These are phyloP conservation scores for Penicillium verhagenii DNA, from an alignment of 495 filamentous ascomycete species.

Conservation along the genomic window DNA sequence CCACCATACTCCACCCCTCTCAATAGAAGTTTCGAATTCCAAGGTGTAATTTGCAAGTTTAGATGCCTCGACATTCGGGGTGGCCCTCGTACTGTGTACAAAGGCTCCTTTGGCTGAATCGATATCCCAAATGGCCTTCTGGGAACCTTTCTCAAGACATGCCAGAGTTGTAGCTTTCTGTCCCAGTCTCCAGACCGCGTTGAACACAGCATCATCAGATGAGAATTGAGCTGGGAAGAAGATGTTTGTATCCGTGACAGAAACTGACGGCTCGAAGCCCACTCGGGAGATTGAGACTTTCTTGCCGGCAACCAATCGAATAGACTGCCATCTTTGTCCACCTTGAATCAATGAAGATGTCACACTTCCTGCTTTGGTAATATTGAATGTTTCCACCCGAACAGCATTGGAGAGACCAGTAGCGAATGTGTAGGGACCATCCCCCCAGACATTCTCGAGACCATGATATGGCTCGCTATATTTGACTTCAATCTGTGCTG, in stretches of 20 bases:
- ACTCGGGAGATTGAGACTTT: conserved; percentile 9
- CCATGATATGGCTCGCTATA: conserved; percentile 16
- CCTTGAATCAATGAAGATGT: conserved; percentile 23
- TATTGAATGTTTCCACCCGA: conserved; percentile 26
- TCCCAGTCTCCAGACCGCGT: conserved; percentile 6
- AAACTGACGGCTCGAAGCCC: conserved; percentile 12
- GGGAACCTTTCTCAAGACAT: conserved; percentile 5
- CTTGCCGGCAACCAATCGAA: conserved; percentile 4
- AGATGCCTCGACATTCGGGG: neutral
- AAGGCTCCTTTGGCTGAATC: conserved; percentile 6
- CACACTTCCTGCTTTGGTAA: conserved; percentile 14
- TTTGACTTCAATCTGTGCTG: conserved; percentile 20
- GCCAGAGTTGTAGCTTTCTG: conserved; percentile 4
- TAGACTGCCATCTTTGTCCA: conserved; percentile 21
- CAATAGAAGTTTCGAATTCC: conserved; percentile 3
- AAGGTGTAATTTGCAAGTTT: conserved; percentile 2
- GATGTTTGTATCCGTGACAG: neutral
- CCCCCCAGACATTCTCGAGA: conserved; percentile 10
- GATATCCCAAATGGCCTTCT: neutral
- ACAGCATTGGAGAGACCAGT: conserved; percentile 24
- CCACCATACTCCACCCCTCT: conserved; percentile 7
- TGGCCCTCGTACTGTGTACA: neutral
- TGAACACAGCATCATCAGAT: neutral
- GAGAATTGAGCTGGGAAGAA: neutral
- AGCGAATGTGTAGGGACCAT: conserved; percentile 15